A percentile compares a stretch with the other conserved stretches of the same genome.
phyloP scores from a whole-genome alignment of 2,329 filamentous ascomycete genomes.

The Trichoderma polysporum region DNA sequence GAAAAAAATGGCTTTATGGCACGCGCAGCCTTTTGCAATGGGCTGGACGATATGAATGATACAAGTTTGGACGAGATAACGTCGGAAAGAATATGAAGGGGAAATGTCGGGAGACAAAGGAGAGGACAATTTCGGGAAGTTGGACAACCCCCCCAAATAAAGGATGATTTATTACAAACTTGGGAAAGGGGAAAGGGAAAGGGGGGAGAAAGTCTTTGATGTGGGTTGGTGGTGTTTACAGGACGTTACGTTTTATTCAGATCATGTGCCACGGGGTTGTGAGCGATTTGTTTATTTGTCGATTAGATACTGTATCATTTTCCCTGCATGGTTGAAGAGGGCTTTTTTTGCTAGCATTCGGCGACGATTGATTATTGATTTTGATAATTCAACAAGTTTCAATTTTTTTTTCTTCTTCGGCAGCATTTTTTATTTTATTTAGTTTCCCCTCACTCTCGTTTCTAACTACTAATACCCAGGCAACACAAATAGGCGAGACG shows the following conservation, averaged over 20 bases:
- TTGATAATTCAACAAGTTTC: slow-evolving; percentile 2
- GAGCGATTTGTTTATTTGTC: not conserved
- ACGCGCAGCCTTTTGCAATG: not conserved
- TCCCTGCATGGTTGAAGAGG: not conserved
- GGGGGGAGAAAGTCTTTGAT: not conserved
- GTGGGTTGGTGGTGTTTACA: not conserved
- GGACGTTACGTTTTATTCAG: not conserved
- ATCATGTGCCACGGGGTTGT: not conserved
- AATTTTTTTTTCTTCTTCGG: not conserved
- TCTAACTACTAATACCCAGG: not conserved
- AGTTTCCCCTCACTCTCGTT: not conserved
- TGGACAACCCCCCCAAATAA: not conserved
- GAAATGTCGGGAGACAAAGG: not conserved
- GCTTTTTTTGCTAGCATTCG: slow-evolving; percentile 3
- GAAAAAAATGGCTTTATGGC: not conserved
- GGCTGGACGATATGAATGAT: not conserved
- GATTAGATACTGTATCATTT: slow-evolving; percentile 12
- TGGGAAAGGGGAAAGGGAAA: not conserved
- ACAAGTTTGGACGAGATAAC: not conserved
- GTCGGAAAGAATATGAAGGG: not conserved
- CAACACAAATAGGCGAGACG: not conserved
- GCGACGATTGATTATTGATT: slow-evolving; percentile 6
- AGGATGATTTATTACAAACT: not conserved
- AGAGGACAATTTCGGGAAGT: not conserved
- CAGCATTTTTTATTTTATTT: not conserved